A percentile compares a stretch with the other conserved stretches of the same genome.
Evolutionary conservation across 2,329 filamentous ascomycete species (phyloP).

Genomic region (Herpotrichia juniperi): DNA sequence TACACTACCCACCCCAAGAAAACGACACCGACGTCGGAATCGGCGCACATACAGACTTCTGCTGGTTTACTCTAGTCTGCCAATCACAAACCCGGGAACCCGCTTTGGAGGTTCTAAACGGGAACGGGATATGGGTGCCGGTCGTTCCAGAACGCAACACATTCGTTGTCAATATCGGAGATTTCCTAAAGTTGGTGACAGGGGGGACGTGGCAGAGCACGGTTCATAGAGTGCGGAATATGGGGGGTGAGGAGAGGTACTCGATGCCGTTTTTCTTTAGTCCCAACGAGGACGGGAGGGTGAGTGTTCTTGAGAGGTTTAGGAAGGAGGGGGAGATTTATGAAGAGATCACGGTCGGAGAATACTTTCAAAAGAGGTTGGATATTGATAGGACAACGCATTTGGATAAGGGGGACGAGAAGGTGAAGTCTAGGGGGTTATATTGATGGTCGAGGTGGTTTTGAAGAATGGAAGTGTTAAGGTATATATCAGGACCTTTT

Average conservation of each 20-base stretch:
- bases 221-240: conserved; percentile 50
- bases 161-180: conserved; percentile 51
- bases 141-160: conserved; percentile 42
- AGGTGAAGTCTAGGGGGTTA: background rate
- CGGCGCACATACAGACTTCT: conserved; percentile 52
- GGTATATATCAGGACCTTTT: too few species aligned
- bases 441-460: background rate
- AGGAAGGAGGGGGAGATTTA: conserved; percentile 29
- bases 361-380: conserved; percentile 40
- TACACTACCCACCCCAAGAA: conserved; percentile 49
- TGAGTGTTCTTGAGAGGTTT: conserved; percentile 37
- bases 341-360: conserved; percentile 37
- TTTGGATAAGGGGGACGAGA: conserved; percentile 18
- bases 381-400: conserved; percentile 40
- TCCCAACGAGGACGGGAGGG: conserved; percentile 41
- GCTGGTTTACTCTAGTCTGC: conserved; percentile 50
- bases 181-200: conserved; percentile 50
- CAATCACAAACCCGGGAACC: conserved; percentile 32
- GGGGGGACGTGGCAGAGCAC: conserved; percentile 48
- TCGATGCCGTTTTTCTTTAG: conserved; percentile 51
- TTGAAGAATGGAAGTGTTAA: too few species aligned
- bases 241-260: conserved; percentile 45
- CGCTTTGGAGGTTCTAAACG: conserved; percentile 50
- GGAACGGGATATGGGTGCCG: conserved; percentile 49
- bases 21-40: conserved; percentile 43